Conservation (phyloP, 2,329 filamentous ascomycete species). For the Aspergillus phoenicis region DNA sequence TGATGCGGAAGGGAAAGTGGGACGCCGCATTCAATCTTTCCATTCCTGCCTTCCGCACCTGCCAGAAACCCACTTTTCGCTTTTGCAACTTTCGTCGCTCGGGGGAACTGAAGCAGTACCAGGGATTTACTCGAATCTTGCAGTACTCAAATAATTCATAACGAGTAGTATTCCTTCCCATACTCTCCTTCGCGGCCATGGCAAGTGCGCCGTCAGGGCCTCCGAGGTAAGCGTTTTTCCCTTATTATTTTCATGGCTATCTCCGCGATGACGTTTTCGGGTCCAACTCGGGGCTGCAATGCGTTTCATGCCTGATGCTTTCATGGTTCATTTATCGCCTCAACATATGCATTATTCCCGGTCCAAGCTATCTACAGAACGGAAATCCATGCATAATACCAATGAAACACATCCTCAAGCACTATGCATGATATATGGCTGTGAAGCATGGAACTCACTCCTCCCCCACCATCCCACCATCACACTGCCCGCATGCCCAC, state of each 20-base stretch:
- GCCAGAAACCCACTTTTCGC: background rate
- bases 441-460: background rate
- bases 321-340: background rate
- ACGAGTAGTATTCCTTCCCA: too few relatives aligned
- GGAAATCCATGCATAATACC: background rate
- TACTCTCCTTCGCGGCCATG: background rate
- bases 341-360: background rate
- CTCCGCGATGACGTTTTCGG: conserved; percentile 1
- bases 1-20: background rate
- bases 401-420: background rate
- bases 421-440: background rate
- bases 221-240: background rate
- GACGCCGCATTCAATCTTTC: background rate
- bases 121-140: background rate
- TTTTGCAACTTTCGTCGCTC: background rate
- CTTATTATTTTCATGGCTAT: background rate
- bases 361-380: background rate
- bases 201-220: background rate
- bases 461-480: background rate
- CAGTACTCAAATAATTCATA: background rate
- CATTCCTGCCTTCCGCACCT: background rate
- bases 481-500: background rate
- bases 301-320: background rate
- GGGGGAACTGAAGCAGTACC: background rate
- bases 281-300: background rate